Evolutionary conservation across 2,329 filamentous ascomycete genomes (phyloP).

Genomic region (Coniella lustricola): DNA sequence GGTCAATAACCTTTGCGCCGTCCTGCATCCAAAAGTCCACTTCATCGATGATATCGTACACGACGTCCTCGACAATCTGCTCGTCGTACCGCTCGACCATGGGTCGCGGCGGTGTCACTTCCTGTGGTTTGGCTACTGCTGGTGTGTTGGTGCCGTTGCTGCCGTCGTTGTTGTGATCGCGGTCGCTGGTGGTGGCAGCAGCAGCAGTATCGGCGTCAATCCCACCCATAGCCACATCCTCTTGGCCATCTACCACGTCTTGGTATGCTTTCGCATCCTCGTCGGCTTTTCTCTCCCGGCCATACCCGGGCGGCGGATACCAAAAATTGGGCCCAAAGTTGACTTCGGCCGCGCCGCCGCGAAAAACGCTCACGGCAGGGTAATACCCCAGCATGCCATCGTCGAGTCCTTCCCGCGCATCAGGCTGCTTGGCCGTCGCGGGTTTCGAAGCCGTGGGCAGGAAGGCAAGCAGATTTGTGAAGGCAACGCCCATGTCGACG

Average conservation of each 20-base stretch:
- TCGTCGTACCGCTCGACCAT: slow-evolving; percentile 79
- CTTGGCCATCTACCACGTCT: slow-evolving; percentile 19
- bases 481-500: slow-evolving; percentile 75
- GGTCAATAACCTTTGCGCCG: slow-evolving; percentile 42
- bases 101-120: slow-evolving; percentile 37
- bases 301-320: slow-evolving; percentile 64
- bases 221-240: slow-evolving; percentile 43
- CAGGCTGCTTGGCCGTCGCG: slow-evolving; percentile 51
- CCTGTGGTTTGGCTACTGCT: slow-evolving; percentile 14
- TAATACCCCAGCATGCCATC: slow-evolving; percentile 96
- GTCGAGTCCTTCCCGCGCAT: slow-evolving; percentile 79
- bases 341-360: slow-evolving; percentile 81
- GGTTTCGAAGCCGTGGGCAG: slow-evolving; percentile 81
- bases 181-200: too few relatives aligned
- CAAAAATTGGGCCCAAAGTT: slow-evolving; percentile 95
- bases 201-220: slow-evolving; percentile 21
- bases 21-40: slow-evolving; percentile 83
- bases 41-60: slow-evolving; percentile 92
- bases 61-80: slow-evolving; percentile 88
- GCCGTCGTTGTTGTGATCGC: too few relatives aligned
- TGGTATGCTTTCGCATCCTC: too few relatives aligned
- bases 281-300: slow-evolving; percentile 28
- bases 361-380: slow-evolving; percentile 85
- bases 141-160: slow-evolving; percentile 10
- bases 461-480: slow-evolving; percentile 82